Evolutionary conservation across 1,284 basidiomycete species (phyloP).

Genomic region (Flammula alnicola): DNA sequence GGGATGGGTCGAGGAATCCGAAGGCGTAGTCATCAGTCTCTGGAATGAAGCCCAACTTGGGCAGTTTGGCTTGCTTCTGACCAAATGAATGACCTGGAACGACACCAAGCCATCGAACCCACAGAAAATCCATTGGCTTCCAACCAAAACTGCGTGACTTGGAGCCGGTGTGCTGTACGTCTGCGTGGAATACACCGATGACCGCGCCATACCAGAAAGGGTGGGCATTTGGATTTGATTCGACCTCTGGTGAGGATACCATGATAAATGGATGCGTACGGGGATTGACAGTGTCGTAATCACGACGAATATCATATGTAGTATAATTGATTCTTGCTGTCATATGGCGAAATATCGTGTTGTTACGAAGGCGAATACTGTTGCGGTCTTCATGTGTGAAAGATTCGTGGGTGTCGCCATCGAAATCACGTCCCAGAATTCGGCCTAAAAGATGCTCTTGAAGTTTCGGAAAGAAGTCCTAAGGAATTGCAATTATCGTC

Average conservation of each 20-base stretch:
- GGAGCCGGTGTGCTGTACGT: slow-evolving; percentile 6
- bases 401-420: neutral
- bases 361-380: slow-evolving; percentile 9
- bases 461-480: slow-evolving; percentile 17
- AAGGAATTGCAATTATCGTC: too few species aligned
- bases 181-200: slow-evolving; percentile 34
- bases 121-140: slow-evolving; percentile 23
- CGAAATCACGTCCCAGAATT: slow-evolving; percentile 4
- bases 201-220: slow-evolving; percentile 33
- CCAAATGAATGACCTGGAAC: slow-evolving; percentile 23
- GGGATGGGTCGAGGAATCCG: slow-evolving; percentile 43
- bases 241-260: slow-evolving; percentile 1
- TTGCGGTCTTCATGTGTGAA: slow-evolving; percentile 14
- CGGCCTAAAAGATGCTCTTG: slow-evolving; percentile 14
- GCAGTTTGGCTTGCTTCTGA: slow-evolving; percentile 26
- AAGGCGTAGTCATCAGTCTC: slow-evolving; percentile 35
- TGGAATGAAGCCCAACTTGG: slow-evolving; percentile 37
- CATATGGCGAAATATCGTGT: slow-evolving; percentile 13
- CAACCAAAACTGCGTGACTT: neutral
- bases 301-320: slow-evolving; percentile 16
- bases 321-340: slow-evolving; percentile 18
- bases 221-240: neutral
- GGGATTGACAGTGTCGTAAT: slow-evolving; percentile 14
- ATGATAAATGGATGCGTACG: slow-evolving; percentile 11
- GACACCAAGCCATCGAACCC: slow-evolving; percentile 23